These are phyloP conservation scores for Chaetoceros muelleri DNA, from an alignment of 108 stramenopile genomes.

Conservation along the genomic window DNA sequence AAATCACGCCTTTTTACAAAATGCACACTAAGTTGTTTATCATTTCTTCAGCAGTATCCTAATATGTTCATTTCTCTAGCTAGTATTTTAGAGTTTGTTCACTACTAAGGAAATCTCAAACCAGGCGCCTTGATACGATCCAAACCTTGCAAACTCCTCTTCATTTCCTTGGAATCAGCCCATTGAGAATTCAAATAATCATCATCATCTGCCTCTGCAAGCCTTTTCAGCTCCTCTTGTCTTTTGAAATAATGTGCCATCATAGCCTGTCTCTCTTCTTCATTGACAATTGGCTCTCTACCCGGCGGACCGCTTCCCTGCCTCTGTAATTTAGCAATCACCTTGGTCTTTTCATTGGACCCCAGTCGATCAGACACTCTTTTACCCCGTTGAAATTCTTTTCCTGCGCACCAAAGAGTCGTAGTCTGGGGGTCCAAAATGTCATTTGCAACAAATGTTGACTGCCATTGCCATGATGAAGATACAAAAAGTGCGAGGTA, in stretches of 20 bases:
- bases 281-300: conserved; percentile 74
- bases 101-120: conserved; percentile 20
- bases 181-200: conserved; percentile 73
- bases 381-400: conserved; percentile 60
- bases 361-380: conserved; percentile 50
- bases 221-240: conserved; percentile 79
- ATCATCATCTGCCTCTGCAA: conserved; percentile 71
- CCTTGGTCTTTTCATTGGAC: conserved; percentile 82
- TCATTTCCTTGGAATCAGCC: conserved; percentile 81
- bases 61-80: no score
- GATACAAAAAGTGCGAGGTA: no score
- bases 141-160: conserved; percentile 32
- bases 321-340: conserved; percentile 63
- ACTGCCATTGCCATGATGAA: not conserved
- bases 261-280: conserved; percentile 88
- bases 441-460: conserved; percentile 13
- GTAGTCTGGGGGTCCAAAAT: conserved; percentile 55
- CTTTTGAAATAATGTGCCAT: conserved; percentile 86
- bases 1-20: no score
- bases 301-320: conserved; percentile 66
- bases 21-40: no score
- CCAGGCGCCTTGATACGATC: conserved; percentile 29
- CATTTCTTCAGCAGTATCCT: no score
- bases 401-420: conserved; percentile 72
- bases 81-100: no score